Base-by-base conservation (phyloP, 139 green algal genomes). In the Chlorella sp. region DNA sequence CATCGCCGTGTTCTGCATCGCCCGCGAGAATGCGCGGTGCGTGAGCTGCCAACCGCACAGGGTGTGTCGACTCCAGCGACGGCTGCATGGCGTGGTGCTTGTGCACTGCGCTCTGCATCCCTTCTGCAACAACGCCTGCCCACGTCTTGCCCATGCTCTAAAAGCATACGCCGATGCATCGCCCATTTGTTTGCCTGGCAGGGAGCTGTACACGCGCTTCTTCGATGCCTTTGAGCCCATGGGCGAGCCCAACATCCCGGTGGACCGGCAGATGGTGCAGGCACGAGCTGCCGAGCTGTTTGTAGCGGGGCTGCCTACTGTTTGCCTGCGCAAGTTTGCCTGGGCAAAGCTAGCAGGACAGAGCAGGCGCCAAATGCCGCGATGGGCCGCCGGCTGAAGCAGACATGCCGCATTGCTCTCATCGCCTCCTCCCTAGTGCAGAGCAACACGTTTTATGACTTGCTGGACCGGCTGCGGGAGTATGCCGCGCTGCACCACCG, bases 1-100 rank as follows among this genome's bases (percentile, higher is more conserved):
- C 3, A 92, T 97, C 36, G 89, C 90, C 5, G 89, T 97, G 32
- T 96, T 98, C 81, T 96, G 92, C 79, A 90, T 98, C 34, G 93
- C 92, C 0, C 72, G 43, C 60, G 92, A 93, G 80, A 19, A n/a
- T 43, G 90, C 60, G 92, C 76, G 56, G 86, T 86, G 51, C 8
- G 74, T 0, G 1, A 30, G 51, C 19, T 34, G n/a, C n/a, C n/a
- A n/a, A n/a, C n/a, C n/a, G n/a, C n/a, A n/a, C n/a, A n/a, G n/a
- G n/a, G n/a, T n/a, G n/a, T n/a, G n/a, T n/a, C n/a, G n/a, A n/a
- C n/a, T n/a, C n/a, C n/a, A n/a, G n/a, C n/a, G n/a, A n/a, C n/a
- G n/a, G n/a, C n/a, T n/a, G n/a, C n/a, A n/a, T n/a, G n/a, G n/a
- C n/a, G n/a, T n/a, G n/a, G n/a, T n/a, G n/a, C n/a, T n/a, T n/a